Conservation (phyloP, 1,139 yeast species). For the Geotrichum aggregatum region DNA sequence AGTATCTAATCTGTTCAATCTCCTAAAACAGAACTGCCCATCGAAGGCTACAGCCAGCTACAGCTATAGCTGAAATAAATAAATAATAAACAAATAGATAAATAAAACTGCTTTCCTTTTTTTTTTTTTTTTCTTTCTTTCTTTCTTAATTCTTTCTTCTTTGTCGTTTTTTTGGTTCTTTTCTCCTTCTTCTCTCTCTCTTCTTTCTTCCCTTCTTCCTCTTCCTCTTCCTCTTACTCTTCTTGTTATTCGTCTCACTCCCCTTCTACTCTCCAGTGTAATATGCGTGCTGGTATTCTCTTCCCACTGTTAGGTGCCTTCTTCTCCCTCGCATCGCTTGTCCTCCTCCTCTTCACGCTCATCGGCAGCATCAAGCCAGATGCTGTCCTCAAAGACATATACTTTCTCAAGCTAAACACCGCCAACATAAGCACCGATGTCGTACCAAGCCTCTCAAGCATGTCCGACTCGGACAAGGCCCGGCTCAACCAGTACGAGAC, state of each 20-base stretch:
- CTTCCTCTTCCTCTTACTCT: background rate
- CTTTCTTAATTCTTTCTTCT: no score
- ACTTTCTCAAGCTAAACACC: constrained; percentile 11
- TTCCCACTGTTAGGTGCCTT: constrained; percentile 6
- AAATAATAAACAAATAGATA: background rate
- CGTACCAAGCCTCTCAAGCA: background rate
- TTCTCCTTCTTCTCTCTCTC: background rate
- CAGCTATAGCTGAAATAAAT: no score
- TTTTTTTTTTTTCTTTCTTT: background rate
- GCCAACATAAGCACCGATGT: constrained; percentile 3
- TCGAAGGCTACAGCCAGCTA: no score
- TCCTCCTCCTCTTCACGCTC: constrained; percentile 8
- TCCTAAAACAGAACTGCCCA: no score
- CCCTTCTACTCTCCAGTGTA: background rate
- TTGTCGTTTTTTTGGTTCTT: background rate
- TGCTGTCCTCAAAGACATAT: constrained; percentile 10
- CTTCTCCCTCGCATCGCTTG: constrained; percentile 14
- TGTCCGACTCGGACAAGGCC: background rate
- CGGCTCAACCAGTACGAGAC: background rate
- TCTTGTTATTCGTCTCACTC: background rate
- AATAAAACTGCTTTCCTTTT: no score
- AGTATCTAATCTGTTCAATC: no score
- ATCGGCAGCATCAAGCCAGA: constrained; percentile 12
- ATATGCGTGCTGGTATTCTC: background rate
- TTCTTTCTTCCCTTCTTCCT: background rate